Conservation (phyloP, 2,329 filamentous ascomycete genomes). For the Cladophialophora carrionii region DNA sequence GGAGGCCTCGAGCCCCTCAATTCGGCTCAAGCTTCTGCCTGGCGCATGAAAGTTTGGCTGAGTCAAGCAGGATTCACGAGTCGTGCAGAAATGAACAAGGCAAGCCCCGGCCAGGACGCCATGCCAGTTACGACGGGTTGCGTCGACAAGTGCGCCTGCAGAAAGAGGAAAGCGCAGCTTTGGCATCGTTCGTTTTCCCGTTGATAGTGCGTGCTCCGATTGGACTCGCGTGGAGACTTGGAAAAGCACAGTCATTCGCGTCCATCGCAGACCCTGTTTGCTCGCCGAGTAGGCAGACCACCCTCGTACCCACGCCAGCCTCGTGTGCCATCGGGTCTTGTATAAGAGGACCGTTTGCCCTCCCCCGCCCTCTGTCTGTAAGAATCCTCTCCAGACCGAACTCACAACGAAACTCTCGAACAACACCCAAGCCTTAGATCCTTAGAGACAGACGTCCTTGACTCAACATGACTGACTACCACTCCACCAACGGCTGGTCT, state of each 20-base stretch:
- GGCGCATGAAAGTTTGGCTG: constrained; percentile 28
- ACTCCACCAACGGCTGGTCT: constrained; percentile 27
- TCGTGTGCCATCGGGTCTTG: constrained; percentile 16
- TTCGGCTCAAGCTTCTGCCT: not conserved
- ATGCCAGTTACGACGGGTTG: constrained; percentile 5
- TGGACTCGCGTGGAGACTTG: constrained; percentile 3
- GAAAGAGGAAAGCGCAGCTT: constrained; percentile 15
- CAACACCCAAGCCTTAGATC: not conserved
- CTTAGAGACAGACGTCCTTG: not conserved
- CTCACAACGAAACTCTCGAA: constrained; percentile 11
- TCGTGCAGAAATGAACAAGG: constrained; percentile 1
- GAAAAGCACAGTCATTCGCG: constrained; percentile 8
- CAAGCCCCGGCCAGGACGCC: not conserved
- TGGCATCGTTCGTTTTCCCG: not conserved
- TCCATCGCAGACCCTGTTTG: not conserved
- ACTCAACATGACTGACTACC: constrained; percentile 26
- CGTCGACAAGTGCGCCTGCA: constrained; percentile 31
- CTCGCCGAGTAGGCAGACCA: constrained; percentile 17
- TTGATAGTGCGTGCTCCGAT: constrained; percentile 5
- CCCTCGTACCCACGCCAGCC: constrained; percentile 20
- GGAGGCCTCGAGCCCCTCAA: too few species aligned
- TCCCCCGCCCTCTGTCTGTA: constrained; percentile 18
- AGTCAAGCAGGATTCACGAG: constrained; percentile 12
- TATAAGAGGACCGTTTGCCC: constrained; percentile 25
- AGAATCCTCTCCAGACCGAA: not conserved